phyloP scores from a whole-genome alignment of 2,329 filamentous ascomycete genomes.

The Bipolaris bicolor region DNA sequence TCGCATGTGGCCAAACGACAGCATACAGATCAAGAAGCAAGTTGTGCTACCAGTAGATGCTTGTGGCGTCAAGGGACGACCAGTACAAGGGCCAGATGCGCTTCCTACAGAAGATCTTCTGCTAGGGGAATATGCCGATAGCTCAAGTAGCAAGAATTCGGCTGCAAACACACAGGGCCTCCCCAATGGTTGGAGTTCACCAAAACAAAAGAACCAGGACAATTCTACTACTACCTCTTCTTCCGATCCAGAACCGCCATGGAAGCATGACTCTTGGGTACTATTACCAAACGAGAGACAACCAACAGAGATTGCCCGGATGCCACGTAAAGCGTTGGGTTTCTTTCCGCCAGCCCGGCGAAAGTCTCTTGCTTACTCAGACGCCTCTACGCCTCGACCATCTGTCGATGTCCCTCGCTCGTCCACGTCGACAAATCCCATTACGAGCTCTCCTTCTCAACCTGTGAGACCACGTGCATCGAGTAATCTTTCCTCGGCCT shows the following conservation, averaged over 20 bases:
- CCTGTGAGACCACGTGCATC: slow-evolving; percentile 44
- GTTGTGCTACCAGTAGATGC: slow-evolving; percentile 88
- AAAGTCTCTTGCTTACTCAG: slow-evolving; percentile 76
- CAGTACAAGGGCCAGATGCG: slow-evolving; percentile 48
- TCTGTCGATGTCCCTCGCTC: slow-evolving; percentile 67
- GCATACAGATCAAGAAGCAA: slow-evolving; percentile 80
- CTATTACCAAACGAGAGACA: slow-evolving; percentile 72
- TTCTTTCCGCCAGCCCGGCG: slow-evolving; percentile 91
- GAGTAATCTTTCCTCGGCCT: slow-evolving; percentile 49
- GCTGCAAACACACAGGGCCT: slow-evolving; percentile 30
- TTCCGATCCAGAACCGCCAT: slow-evolving; percentile 63
- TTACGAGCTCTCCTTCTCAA: slow-evolving; percentile 47
- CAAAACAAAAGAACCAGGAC: slow-evolving; percentile 43
- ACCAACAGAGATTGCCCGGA: slow-evolving; percentile 83
- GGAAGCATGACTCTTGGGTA: slow-evolving; percentile 91
- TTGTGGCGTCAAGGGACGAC: slow-evolving; percentile 80
- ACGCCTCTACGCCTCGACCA: slow-evolving; percentile 68
- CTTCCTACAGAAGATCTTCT: slow-evolving; percentile 50
- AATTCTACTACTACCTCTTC: slow-evolving; percentile 39
- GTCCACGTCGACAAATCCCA: slow-evolving; percentile 41
- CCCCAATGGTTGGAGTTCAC: slow-evolving; percentile 48
- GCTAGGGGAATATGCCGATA: slow-evolving; percentile 38
- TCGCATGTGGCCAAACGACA: slow-evolving; percentile 92
- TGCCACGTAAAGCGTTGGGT: slow-evolving; percentile 79
- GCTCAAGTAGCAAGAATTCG: slow-evolving; percentile 22